Evolutionary conservation across 1,139 yeast genomes (phyloP).

Genomic region (Debaryomyces robertsiae): DNA sequence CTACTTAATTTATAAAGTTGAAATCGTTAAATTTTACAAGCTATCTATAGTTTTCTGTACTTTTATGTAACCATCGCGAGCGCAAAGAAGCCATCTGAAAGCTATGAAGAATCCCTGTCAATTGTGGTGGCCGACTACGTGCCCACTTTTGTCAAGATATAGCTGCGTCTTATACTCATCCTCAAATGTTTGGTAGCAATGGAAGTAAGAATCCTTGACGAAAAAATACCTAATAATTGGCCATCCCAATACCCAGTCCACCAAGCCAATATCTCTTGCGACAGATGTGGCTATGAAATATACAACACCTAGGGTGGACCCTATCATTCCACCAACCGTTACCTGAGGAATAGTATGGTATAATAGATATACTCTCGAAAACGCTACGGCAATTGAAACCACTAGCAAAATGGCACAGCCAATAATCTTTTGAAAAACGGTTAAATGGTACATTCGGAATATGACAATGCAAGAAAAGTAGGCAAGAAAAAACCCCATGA

Average conservation of each 20-base stretch:
- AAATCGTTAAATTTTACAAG: not conserved
- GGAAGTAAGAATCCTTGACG: constrained; percentile 61
- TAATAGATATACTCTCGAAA: constrained; percentile 73
- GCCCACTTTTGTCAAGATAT: constrained; percentile 8
- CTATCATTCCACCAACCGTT: constrained; percentile 67
- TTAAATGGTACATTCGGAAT: constrained; percentile 29
- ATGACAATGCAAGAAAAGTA: constrained; percentile 54
- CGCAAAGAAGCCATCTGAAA: no score
- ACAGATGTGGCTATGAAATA: constrained; percentile 59
- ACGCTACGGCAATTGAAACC: constrained; percentile 56
- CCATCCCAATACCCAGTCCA: constrained; percentile 61
- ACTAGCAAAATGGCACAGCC: constrained; percentile 26
- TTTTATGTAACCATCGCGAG: no score
- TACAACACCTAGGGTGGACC: constrained; percentile 55
- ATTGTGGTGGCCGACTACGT: not conserved
- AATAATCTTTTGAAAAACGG: constrained; percentile 22
- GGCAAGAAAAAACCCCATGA: constrained; percentile 82
- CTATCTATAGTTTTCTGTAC: no score
- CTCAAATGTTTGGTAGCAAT: constrained; percentile 40
- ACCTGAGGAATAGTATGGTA: constrained; percentile 82
- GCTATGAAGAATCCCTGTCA: not conserved
- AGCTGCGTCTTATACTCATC: constrained; percentile 35
- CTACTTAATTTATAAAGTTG: not conserved
- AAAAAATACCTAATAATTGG: constrained; percentile 45
- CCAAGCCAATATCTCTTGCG: constrained; percentile 59